Percentiles rank a stretch among this genome's conserved stretches.
Conservation (phyloP, 1,284 basidiomycete species). For the Abortiporus biennis region DNA sequence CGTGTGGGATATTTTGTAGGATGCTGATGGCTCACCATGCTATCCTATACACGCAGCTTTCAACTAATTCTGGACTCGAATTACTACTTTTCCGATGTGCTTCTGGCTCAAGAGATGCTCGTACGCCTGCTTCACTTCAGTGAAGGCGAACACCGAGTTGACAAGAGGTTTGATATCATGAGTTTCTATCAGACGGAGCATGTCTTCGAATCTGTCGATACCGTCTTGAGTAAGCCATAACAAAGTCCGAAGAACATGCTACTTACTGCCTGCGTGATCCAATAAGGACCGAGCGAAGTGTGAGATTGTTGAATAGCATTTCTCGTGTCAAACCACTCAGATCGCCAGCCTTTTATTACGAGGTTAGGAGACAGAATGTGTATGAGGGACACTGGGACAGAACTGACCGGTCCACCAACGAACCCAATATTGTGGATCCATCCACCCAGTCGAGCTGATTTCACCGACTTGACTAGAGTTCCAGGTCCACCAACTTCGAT, state of each 20-base stretch:
- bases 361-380: background rate
- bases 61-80: conserved; percentile 14
- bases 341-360: background rate
- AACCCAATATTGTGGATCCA: conserved; percentile 33
- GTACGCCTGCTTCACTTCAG: conserved; percentile 30
- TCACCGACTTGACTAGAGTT: conserved; percentile 30
- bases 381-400: conserved; percentile 1
- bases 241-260: background rate
- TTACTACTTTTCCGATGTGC: conserved; percentile 31
- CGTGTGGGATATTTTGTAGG: no score
- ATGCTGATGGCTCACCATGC: no score
- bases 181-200: conserved; percentile 29
- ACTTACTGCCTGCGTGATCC: conserved; percentile 5
- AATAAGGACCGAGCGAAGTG: background rate
- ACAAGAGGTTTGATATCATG: conserved; percentile 29
- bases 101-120: conserved; percentile 28
- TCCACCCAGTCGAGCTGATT: conserved; percentile 28
- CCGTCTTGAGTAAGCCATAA: background rate
- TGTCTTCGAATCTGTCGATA: conserved; percentile 24
- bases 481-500: conserved; percentile 35
- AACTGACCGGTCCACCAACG: conserved; percentile 19
- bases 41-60: no score
- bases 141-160: conserved; percentile 35
- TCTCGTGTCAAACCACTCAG: conserved; percentile 1
- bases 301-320: no score